Evolutionary conservation across 2,329 filamentous ascomycete genomes (phyloP), one percentile per base, ranked within the genome.

Genomic region (Aureobasidium leucospermi): DNA sequence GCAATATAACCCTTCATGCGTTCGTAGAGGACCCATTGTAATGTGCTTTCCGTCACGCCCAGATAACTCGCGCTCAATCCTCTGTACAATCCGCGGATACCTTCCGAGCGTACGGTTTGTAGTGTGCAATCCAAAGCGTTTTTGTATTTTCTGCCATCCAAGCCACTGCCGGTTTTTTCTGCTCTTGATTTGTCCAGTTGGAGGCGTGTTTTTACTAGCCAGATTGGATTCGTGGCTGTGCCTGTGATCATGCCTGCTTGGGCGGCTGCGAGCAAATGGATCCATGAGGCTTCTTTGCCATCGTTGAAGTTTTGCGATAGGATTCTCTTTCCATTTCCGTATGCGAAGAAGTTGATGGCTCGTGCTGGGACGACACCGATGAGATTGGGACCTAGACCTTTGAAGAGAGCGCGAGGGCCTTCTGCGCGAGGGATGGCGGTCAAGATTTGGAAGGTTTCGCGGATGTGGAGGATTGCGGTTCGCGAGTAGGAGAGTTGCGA

Each of bases 1-100:
- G 81, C 83, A 36, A 96, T 76, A n/a, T 79, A 79, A 28, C 82
- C 78, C 80, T 96, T 97, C 79, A 95, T 85, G 73, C 92, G 88
- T 76, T 97, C 92, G 74, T 96, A 97, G 67, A 96, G 76, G 68
- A 96, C 86, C 91, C 91, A 96, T 72, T 97, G 92, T 67, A 96
- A 74, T 5, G 92, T 94, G 65, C 87, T 92, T 78, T 96, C 93
- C 2, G 88, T 87, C 19, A 96, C 90, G 28, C 93, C 92, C 0
- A 97, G 79, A 70, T 96, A 97, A 69, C 89, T 94, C 36, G 92
- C 92, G 65, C 87, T 94, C 75, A 97, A 82, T 53, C 92, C 92
- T 69, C 91, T 89, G 76, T 96, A 97, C 61, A 97, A 78, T 2
- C 91, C 90, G 38, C 82, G 78, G 47, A 95, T 75, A 0, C 93